Conservation (phyloP, 2,329 filamentous ascomycete genomes). For the Sporothrix curviconia region DNA sequence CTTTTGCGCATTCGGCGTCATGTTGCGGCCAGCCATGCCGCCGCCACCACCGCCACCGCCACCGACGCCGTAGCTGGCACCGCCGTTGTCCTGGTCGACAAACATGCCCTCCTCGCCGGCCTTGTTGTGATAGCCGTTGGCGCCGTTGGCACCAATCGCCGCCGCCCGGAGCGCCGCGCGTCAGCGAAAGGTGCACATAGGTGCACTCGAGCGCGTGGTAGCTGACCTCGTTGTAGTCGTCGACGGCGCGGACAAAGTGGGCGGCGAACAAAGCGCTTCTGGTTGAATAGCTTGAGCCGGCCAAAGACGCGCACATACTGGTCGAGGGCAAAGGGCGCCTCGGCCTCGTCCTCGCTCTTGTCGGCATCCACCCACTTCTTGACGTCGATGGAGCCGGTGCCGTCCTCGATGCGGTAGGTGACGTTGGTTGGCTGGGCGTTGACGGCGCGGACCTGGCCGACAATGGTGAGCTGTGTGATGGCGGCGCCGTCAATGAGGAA, state of each 20-base stretch:
- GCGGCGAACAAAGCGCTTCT: slow-evolving; percentile 76
- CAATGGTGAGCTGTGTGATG: slow-evolving; percentile 71
- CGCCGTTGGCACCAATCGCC: slow-evolving; percentile 30
- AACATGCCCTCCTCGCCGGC: slow-evolving; percentile 44
- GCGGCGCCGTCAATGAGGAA: slow-evolving; percentile 77
- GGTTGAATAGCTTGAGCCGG: slow-evolving; percentile 74
- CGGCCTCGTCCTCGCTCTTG: slow-evolving; percentile 34
- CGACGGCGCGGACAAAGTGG: slow-evolving; percentile 71
- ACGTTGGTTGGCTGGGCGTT: slow-evolving; percentile 83
- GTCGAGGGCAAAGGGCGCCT: slow-evolving; percentile 56
- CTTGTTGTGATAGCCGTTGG: slow-evolving; percentile 20
- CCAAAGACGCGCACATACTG: slow-evolving; percentile 83
- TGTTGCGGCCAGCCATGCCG: slow-evolving; percentile 34
- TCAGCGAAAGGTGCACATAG: slow-evolving; percentile 79
- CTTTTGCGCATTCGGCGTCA: slow-evolving; percentile 55
- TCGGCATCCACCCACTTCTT: slow-evolving; percentile 76
- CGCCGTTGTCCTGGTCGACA: slow-evolving; percentile 39
- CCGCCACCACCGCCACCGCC: slow-evolving; percentile 33
- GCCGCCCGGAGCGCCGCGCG: slow-evolving; percentile 54
- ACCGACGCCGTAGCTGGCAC: slow-evolving; percentile 25
- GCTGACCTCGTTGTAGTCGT: slow-evolving; percentile 85
- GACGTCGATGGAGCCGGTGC: slow-evolving; percentile 85
- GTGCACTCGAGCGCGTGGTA: slow-evolving; percentile 89
- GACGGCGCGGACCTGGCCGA: slow-evolving; percentile 86
- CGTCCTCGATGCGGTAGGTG: slow-evolving; percentile 90